These are phyloP conservation scores for Podaxis sp. DNA, from an alignment of 768 basidiomycete species.

Conservation along the genomic window DNA sequence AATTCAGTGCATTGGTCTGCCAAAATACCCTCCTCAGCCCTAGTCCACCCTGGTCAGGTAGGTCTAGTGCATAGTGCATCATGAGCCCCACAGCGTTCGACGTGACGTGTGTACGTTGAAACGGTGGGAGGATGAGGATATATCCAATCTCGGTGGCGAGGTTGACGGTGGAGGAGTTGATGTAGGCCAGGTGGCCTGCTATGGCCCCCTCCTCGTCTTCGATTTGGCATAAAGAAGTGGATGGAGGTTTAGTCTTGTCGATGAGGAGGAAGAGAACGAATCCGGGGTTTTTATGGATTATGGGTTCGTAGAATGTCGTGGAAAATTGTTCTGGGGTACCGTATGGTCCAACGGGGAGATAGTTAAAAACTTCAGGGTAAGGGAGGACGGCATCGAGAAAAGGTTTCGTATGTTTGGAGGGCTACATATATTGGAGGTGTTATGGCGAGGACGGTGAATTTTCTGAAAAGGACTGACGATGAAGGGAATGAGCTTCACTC, in stretches of 20 bases:
- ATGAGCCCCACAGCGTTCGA: conserved; percentile 49
- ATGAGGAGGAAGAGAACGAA: conserved; percentile 47
- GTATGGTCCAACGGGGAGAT: conserved; percentile 51
- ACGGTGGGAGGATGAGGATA: conserved; percentile 49
- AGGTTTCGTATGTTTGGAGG: conserved; percentile 36
- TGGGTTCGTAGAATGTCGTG: conserved; percentile 27
- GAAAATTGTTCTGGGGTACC: conserved; percentile 30
- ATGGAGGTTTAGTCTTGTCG: conserved; percentile 37
- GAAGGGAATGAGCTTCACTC: conserved; percentile 48
- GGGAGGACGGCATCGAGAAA: conserved; percentile 30
- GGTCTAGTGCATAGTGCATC: conserved; percentile 41
- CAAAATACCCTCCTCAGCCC: conserved; percentile 61
- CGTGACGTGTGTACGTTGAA: conserved; percentile 62
- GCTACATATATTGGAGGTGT: conserved; percentile 23
- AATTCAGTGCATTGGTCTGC: conserved; percentile 48
- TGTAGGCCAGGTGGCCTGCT: conserved; percentile 50
- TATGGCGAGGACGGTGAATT: neutral
- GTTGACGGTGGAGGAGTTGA: conserved; percentile 37
- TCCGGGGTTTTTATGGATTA: conserved; percentile 30
- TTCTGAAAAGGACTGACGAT: conserved; percentile 26
- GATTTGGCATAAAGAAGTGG: neutral
- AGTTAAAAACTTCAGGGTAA: conserved; percentile 38
- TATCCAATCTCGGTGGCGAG: conserved; percentile 51
- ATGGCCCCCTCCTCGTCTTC: conserved; percentile 23
- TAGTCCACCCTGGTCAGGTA: conserved; percentile 37